These are phyloP conservation scores for Claviceps pazoutovae DNA, from an alignment of 2,329 filamentous ascomycete species.

Conservation along the genomic window DNA sequence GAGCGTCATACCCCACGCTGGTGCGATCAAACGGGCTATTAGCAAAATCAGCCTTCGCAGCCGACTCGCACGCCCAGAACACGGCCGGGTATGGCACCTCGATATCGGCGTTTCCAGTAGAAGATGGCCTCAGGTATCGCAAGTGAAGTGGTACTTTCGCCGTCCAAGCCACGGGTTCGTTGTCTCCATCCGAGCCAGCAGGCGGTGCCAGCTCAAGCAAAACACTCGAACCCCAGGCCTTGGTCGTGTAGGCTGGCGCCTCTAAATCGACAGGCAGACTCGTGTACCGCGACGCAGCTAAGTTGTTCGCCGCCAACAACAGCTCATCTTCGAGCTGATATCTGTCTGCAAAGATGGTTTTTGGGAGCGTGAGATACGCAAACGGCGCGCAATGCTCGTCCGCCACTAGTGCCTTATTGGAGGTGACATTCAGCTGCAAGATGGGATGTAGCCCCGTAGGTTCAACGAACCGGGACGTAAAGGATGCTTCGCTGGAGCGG, in stretches of 20 bases:
- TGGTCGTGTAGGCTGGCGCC: slow-evolving; percentile 68
- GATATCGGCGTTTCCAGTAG: slow-evolving; percentile 37
- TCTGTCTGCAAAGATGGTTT: slow-evolving; percentile 68
- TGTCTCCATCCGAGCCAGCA: slow-evolving; percentile 13
- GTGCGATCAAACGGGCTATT: slow-evolving; percentile 73
- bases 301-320: slow-evolving; percentile 69
- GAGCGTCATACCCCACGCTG: slow-evolving; percentile 72
- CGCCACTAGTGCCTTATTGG: slow-evolving; percentile 33
- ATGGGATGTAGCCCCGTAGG: slow-evolving; percentile 78
- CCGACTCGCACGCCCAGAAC: slow-evolving; percentile 77
- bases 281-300: slow-evolving; percentile 52
- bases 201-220: slow-evolving; percentile 60
- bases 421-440: slow-evolving; percentile 51
- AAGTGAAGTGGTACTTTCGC: slow-evolving; percentile 70
- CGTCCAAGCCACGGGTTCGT: slow-evolving; percentile 38
- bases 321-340: slow-evolving; percentile 69
- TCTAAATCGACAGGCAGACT: slow-evolving; percentile 77
- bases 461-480: slow-evolving; percentile 47
- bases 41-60: slow-evolving; percentile 51
- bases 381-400: slow-evolving; percentile 57
- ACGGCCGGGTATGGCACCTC: slow-evolving; percentile 68
- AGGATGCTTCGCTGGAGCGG: slow-evolving; percentile 41
- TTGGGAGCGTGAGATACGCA: slow-evolving; percentile 71
- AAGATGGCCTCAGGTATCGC: slow-evolving; percentile 58
- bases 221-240: slow-evolving; percentile 64